Evolutionary conservation across 208 protist species (phyloP), one percentile per base, ranked within the genome.

Genomic region (Novymonas esmeraldas): DNA sequence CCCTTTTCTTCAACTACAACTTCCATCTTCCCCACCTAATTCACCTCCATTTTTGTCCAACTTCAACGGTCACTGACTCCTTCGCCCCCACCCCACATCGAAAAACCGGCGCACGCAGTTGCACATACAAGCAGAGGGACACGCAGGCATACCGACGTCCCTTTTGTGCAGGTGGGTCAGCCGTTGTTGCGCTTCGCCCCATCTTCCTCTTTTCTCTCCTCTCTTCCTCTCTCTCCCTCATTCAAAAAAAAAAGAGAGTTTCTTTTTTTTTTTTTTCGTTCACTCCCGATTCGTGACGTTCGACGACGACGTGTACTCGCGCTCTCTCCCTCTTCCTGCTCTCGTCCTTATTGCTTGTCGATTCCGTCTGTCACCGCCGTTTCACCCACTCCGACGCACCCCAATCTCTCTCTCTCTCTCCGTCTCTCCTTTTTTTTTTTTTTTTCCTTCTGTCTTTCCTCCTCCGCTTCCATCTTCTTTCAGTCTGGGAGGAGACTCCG

Each of bases 361-460:
- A 9, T 0, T 46, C 20, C 28, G 18, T 39, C 51, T 24, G 29
- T 38, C 3, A 28, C 29, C 6, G 29, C 7, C 29, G 9, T 26
- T 28, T 24, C 46, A 31, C 42, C 18, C 18, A 6, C 28, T 39
- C 36, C 34, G 44, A 56, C 14, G 20, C 14, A 45, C 39, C n/a
- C 31, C 31, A 10, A 28, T 56, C 22, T 52, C 11, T n/a, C 6
- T 11, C 31, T 22, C 56, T 34, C 2, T 51, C 50, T 26, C 26
- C 24, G 22, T 51, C 22, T 74, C 5, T 70, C 62, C 73, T 56
- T 75, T 29, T 29, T n/a, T 6, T 33, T 52, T 20, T 5, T 7
- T 13, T 10, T 10, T 28, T 52, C 48, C 10, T 28, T 16, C 14
- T 33, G 48, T 14, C 18, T 48, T 44, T 70, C 10, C 16, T 42